phyloP scores from a whole-genome alignment of 495 filamentous ascomycete genomes.

The Endocarpon pusillum region DNA sequence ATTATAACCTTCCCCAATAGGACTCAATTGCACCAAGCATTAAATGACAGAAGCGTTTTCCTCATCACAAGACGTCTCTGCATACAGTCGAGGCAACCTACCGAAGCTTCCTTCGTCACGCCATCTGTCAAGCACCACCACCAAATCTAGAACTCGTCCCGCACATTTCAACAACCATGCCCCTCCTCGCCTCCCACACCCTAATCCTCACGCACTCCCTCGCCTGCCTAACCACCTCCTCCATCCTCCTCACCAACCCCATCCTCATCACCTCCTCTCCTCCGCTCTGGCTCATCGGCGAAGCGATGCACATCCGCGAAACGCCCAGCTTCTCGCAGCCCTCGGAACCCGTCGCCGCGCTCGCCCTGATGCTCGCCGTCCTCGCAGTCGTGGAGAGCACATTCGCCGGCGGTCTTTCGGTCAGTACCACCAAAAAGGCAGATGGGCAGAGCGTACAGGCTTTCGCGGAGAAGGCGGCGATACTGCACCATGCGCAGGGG shows the following conservation, averaged over 20 bases:
- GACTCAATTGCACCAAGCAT: too few species aligned
- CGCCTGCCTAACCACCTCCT: constrained; percentile 65
- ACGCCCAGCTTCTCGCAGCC: constrained; percentile 40
- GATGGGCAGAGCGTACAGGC: constrained; percentile 12
- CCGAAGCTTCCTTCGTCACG: constrained; percentile 80
- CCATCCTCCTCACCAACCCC: constrained; percentile 64
- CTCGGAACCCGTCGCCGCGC: constrained; percentile 52
- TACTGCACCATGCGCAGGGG: constrained; percentile 49
- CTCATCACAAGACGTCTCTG: too few species aligned
- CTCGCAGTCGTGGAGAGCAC: constrained; percentile 57
- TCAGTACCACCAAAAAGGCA: constrained; percentile 4
- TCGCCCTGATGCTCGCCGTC: constrained; percentile 48
- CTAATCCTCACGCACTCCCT: constrained; percentile 64
- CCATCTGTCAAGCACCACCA: constrained; percentile 63
- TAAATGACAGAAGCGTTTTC: too few species aligned
- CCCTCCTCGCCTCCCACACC: constrained; percentile 54
- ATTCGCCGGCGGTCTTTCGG: constrained; percentile 37
- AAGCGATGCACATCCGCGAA: constrained; percentile 59
- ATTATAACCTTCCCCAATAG: too few species aligned
- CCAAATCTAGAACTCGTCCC: constrained; percentile 49
- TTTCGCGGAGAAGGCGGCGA: constrained; percentile 16
- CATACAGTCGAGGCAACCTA: constrained; percentile 46
- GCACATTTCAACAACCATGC: constrained; percentile 38
- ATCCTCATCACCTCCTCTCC: constrained; percentile 55
- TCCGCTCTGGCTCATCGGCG: constrained; percentile 66